phyloP scores from a whole-genome alignment of 345 rosid genomes.

The Citrus glauca region DNA sequence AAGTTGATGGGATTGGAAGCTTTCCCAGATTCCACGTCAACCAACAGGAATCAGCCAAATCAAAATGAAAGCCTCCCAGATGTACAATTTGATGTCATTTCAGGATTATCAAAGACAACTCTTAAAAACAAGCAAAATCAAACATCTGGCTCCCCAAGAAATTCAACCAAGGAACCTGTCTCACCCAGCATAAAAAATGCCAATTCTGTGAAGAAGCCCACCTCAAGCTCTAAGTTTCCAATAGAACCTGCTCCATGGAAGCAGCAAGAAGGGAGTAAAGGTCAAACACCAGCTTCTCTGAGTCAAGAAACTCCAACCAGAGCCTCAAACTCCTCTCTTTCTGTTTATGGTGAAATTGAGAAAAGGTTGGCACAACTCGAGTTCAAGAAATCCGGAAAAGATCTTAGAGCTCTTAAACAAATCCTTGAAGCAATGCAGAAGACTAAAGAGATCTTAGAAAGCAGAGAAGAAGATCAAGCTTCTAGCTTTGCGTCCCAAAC shows the following conservation, averaged over 20 bases:
- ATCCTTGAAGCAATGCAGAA: constrained; percentile 84
- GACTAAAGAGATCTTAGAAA: constrained; percentile 38
- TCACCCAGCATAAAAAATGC: constrained; percentile 37
- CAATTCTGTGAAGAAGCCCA: constrained; percentile 40
- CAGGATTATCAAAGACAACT: constrained; percentile 25
- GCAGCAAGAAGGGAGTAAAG: constrained; percentile 53
- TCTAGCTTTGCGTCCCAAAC: constrained; percentile 24
- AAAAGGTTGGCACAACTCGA: constrained; percentile 68
- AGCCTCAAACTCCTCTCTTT: constrained; percentile 26
- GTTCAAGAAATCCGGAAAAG: constrained; percentile 77
- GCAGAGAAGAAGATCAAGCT: constrained; percentile 37
- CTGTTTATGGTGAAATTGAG: constrained; percentile 80
- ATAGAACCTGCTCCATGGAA: constrained; percentile 65
- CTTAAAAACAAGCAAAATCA: constrained; percentile 34
- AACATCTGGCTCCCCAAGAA: constrained; percentile 46
- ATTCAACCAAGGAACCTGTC: constrained; percentile 35
- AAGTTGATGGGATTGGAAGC: constrained; percentile 89
- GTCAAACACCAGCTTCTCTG: constrained; percentile 34
- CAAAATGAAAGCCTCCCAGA: constrained; percentile 14
- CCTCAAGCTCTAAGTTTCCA: constrained; percentile 46
- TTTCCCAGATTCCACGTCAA: constrained; percentile 36
- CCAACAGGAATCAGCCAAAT: constrained; percentile 16
- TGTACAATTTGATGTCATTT: constrained; percentile 23
- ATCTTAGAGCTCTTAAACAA: constrained; percentile 82
- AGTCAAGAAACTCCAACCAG: constrained; percentile 25